Percentiles rank a stretch among this genome's conserved stretches.
phyloP scores from a whole-genome alignment of 1,139 yeast species.

The Torulaspora globosa region DNA sequence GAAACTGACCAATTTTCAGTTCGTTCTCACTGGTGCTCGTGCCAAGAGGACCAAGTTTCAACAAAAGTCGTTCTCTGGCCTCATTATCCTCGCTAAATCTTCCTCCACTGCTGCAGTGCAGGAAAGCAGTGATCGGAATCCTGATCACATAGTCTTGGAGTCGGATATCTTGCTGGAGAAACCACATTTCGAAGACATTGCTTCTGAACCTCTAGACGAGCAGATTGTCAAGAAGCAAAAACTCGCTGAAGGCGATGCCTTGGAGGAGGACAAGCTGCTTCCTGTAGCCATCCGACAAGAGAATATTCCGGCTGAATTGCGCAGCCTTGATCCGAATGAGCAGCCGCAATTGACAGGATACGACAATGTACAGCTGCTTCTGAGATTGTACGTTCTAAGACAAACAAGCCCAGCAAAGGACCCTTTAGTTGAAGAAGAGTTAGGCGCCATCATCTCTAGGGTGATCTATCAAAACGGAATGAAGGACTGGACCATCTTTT shows the following conservation, averaged over 20 bases:
- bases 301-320: constrained; percentile 57
- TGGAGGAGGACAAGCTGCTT: constrained; percentile 41
- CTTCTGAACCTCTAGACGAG: constrained; percentile 44
- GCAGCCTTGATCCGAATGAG: constrained; percentile 66
- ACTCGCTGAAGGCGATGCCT: constrained; percentile 35
- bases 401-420: constrained; percentile 71
- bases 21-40: constrained; percentile 78
- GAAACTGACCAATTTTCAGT: constrained; percentile 54
- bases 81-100: constrained; percentile 71
- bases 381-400: constrained; percentile 60
- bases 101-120: constrained; percentile 28
- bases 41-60: constrained; percentile 89
- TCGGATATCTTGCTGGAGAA: constrained; percentile 78
- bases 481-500: constrained; percentile 64
- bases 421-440: constrained; percentile 74
- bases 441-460: constrained; percentile 68
- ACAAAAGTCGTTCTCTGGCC: constrained; percentile 60
- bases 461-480: constrained; percentile 48
- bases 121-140: constrained; percentile 36
- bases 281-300: constrained; percentile 61
- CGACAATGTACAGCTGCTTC: constrained; percentile 68
- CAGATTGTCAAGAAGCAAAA: constrained; percentile 40
- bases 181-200: constrained; percentile 62
- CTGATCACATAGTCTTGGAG: constrained; percentile 58
- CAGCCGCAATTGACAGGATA: constrained; percentile 71